A percentile compares a stretch with the other conserved stretches of the same genome.
These are phyloP conservation scores for Oryza meridionalis DNA, from an alignment of 176 grass and related monocot species.

Conservation along the genomic window DNA sequence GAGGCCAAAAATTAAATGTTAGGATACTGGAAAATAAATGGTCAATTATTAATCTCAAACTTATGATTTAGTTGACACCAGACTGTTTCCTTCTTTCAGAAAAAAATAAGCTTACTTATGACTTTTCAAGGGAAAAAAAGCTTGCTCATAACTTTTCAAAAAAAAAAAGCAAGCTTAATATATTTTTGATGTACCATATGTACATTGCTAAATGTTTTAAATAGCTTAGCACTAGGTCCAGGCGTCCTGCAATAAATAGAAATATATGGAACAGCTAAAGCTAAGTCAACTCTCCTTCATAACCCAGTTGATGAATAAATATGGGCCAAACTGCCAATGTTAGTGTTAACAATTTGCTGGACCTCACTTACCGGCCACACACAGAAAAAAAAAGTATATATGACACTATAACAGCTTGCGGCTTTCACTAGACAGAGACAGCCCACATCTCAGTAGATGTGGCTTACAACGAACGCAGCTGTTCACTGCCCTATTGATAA, in stretches of 20 bases:
- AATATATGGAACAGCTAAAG: not conserved
- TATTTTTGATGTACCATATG: not conserved
- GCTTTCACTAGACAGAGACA: constrained; percentile 4
- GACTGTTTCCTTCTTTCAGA: not conserved
- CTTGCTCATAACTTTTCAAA: not conserved
- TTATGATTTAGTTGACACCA: constrained; percentile 1
- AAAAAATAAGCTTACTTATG: not conserved
- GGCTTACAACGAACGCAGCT: not conserved
- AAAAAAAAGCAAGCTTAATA: too few species aligned
- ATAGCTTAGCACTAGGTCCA: too few species aligned
- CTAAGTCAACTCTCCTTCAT: constrained; percentile 14
- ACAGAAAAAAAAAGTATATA: not conserved
- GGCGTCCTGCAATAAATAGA: not conserved
- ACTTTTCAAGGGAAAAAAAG: not conserved
- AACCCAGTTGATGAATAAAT: constrained; percentile 14
- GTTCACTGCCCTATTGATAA: not conserved
- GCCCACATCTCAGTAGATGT: not conserved
- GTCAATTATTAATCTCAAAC: not conserved
- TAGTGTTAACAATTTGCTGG: not conserved
- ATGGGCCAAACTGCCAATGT: not conserved
- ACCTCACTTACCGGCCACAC: not conserved
- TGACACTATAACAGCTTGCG: not conserved
- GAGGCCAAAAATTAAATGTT: constrained; percentile 5
- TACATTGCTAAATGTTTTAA: not conserved
- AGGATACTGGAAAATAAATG: not conserved